Evolutionary conservation across 2,329 filamentous ascomycete genomes (phyloP).

Genomic region (Celoporthe dispersa): DNA sequence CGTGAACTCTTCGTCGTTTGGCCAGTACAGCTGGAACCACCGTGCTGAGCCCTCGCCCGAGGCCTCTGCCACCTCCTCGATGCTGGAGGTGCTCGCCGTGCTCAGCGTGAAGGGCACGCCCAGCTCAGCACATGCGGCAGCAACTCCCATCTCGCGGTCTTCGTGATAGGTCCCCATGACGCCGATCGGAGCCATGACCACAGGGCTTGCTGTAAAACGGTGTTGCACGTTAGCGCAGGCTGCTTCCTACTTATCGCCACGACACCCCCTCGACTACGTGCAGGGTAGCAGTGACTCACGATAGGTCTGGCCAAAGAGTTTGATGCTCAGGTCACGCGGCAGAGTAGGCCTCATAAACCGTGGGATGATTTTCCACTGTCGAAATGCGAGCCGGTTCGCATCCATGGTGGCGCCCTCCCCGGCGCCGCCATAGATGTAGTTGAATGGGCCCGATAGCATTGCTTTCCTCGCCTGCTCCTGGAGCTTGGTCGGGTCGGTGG

Average conservation of each 20-base stretch:
- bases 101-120: constrained; percentile 69
- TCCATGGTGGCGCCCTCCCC: constrained; percentile 65
- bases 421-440: constrained; percentile 66
- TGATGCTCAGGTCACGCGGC: constrained; percentile 53
- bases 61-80: constrained; percentile 68
- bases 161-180: constrained; percentile 70
- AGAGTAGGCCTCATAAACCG: constrained; percentile 52
- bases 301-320: constrained; percentile 57
- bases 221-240: constrained; percentile 11
- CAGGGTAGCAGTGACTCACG: constrained; percentile 35
- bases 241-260: background rate
- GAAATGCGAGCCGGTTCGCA: constrained; percentile 62
- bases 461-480: constrained; percentile 57
- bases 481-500: constrained; percentile 62
- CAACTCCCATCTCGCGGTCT: constrained; percentile 67
- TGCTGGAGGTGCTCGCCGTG: constrained; percentile 65
- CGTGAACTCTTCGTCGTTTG: constrained; percentile 67
- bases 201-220: constrained; percentile 41
- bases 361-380: constrained; percentile 56
- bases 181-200: constrained; percentile 71
- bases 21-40: constrained; percentile 82
- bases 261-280: background rate
- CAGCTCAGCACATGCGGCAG: constrained; percentile 63
- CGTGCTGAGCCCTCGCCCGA: constrained; percentile 56
- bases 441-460: constrained; percentile 55